Base-by-base conservation (phyloP, 805 yeast genomes). In the Barnettozyma wickerhamii region DNA sequence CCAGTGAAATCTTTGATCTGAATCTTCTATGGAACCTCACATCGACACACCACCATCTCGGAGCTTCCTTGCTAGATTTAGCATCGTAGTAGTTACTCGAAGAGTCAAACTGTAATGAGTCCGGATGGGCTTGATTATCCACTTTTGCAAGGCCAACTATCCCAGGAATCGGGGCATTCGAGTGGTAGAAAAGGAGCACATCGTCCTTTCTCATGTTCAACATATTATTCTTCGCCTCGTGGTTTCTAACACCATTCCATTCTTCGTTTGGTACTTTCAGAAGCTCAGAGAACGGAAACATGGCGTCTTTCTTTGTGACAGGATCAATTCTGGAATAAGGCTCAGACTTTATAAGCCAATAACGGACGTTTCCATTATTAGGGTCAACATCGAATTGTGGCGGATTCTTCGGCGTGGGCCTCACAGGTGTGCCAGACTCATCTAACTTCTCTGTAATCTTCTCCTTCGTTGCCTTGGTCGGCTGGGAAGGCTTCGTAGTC, bases 201-300 rank as follows among this genome's bases (percentile, higher is more conserved):
- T 77, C 82, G 13, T 69, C 74, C 30, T 49, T 48, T 15, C 56
- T 45, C 82, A 77, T 77, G 29, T 60, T 58, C 15, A 66, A 49
- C 68, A 77, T 64, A 43, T 68, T 65, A 47, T 75, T 77, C 44
- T 71, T 62, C 1, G 82, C 81, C 56, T 76, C 81, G 45, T 69
- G 69, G 51, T 77, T 77, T 34, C 83, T 60, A 10, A 77, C 81
- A 1, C 83, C 82, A 46, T 74, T 76, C 82, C 82, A 77, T n/a
- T 72, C 66, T 38, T 72, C 74, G 2, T 45, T 45, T 5, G 55
- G 61, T 7, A 63, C 69, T 6, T 62, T 48, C 14, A 64, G 52
- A 10, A 77, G 56, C 23, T 69, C 75, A 7, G 60, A 60, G 6
- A 76, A 58, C 5, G 79, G 64, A 52, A 74, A 77, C 31, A 65